Percentiles rank a stretch among this genome's conserved stretches.
Evolutionary conservation across 176 grass and related monocot genomes (phyloP).

Genomic region (Avena insularis): DNA sequence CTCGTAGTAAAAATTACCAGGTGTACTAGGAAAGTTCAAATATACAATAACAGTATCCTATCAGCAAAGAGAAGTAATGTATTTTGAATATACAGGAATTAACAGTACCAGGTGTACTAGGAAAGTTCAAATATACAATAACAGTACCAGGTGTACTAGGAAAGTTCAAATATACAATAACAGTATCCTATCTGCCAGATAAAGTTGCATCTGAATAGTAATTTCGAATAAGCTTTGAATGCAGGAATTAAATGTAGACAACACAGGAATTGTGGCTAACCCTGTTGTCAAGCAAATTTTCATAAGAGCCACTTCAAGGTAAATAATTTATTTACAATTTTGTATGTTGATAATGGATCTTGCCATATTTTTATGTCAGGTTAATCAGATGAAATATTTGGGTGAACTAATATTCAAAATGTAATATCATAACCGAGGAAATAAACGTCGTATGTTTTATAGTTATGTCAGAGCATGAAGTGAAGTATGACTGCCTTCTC

Average conservation of each 20-base stretch:
- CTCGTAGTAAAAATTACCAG: neutral
- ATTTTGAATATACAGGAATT: too few species aligned
- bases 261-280: neutral
- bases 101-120: neutral
- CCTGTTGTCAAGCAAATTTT: neutral
- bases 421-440: slow-evolving; percentile 12
- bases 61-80: neutral
- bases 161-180: slow-evolving; percentile 8
- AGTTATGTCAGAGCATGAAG: neutral
- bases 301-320: slow-evolving; percentile 3
- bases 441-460: neutral
- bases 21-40: neutral
- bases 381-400: slow-evolving; percentile 18
- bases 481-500: slow-evolving; percentile 25
- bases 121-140: slow-evolving; percentile 15
- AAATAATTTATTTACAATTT: slow-evolving; percentile 11
- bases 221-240: neutral
- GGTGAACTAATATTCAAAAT: neutral
- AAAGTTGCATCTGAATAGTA: neutral
- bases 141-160: neutral
- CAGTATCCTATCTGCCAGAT: neutral
- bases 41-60: neutral
- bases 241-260: neutral
- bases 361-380: neutral
- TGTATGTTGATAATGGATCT: neutral